Percentiles rank a stretch among this genome's conserved stretches.
These are phyloP conservation scores for Mycena amicta DNA, from an alignment of 768 basidiomycete species.

Conservation along the genomic window DNA sequence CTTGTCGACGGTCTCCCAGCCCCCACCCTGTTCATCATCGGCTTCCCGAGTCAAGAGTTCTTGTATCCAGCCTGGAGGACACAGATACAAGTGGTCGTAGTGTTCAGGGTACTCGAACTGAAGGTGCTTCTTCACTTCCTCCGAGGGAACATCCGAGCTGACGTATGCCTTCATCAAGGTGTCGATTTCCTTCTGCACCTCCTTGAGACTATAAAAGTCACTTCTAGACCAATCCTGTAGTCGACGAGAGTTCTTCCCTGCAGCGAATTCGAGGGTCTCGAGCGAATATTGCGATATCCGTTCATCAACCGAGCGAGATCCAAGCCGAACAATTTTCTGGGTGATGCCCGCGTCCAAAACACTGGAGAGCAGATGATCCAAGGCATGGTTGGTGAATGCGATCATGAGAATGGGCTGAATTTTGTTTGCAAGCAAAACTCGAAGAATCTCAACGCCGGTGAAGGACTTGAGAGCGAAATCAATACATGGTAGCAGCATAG, in stretches of 20 bases:
- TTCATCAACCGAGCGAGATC: conserved; percentile 64
- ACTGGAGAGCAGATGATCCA: conserved; percentile 70
- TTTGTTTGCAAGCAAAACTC: conserved; percentile 58
- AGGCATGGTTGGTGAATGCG: conserved; percentile 78
- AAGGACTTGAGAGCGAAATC: conserved; percentile 46
- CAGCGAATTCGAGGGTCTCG: conserved; percentile 55
- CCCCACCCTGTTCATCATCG: conserved; percentile 18
- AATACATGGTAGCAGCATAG: not conserved
- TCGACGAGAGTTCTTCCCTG: conserved; percentile 40
- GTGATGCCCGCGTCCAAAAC: conserved; percentile 71
- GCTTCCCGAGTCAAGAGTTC: conserved; percentile 11
- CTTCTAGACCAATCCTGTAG: conserved; percentile 37
- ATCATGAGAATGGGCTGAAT: conserved; percentile 56
- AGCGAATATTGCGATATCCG: conserved; percentile 63
- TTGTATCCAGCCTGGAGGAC: conserved; percentile 53
- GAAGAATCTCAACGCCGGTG: conserved; percentile 69
- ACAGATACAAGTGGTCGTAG: conserved; percentile 35
- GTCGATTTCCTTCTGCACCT: conserved; percentile 47
- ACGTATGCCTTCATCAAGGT: conserved; percentile 47
- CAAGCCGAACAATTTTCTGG: conserved; percentile 64
- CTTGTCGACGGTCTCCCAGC: conserved; percentile 40
- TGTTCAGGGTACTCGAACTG: conserved; percentile 51
- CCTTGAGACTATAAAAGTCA: conserved; percentile 44
- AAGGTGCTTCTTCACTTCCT: conserved; percentile 46
- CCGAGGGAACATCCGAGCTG: conserved; percentile 34